Conservation (phyloP, 2,329 filamentous ascomycete genomes). For the Pyrenochaeta sp. region DNA sequence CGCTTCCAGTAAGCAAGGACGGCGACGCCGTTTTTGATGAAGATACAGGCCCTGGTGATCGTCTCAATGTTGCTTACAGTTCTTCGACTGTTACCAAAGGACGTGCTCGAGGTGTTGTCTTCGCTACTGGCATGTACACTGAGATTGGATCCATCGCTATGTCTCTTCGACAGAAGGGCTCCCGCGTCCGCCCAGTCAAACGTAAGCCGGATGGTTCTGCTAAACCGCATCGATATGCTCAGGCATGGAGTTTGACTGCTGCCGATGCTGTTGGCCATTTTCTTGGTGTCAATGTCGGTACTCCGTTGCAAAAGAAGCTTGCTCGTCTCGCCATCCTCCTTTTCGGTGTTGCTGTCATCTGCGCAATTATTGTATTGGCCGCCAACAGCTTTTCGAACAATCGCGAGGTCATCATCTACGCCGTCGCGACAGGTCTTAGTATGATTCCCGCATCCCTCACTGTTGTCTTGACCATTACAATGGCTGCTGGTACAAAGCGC, state of each 20-base stretch:
- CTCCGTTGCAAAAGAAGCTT: slow-evolving; percentile 49
- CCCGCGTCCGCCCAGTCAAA: slow-evolving; percentile 50
- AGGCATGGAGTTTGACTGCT: slow-evolving; percentile 61
- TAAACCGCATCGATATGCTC: slow-evolving; percentile 49
- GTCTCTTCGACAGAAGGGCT: slow-evolving; percentile 64
- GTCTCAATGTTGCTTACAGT: slow-evolving; percentile 74
- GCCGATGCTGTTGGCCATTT: slow-evolving; percentile 45
- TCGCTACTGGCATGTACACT: slow-evolving; percentile 73
- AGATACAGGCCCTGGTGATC: slow-evolving; percentile 70
- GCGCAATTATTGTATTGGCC: slow-evolving; percentile 47
- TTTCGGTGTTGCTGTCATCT: slow-evolving; percentile 41
- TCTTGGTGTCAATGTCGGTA: slow-evolving; percentile 52
- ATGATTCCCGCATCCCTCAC: slow-evolving; percentile 49
- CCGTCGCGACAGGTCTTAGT: slow-evolving; percentile 45
- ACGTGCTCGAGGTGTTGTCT: slow-evolving; percentile 72
- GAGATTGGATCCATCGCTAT: slow-evolving; percentile 77
- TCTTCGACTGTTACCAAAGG: slow-evolving; percentile 75
- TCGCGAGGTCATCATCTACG: slow-evolving; percentile 49
- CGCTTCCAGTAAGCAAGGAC: slow-evolving; percentile 70
- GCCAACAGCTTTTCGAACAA: slow-evolving; percentile 48
- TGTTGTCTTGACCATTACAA: slow-evolving; percentile 49
- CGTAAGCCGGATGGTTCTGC: slow-evolving; percentile 46
- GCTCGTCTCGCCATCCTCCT: slow-evolving; percentile 44
- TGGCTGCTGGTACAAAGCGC: slow-evolving; percentile 48
- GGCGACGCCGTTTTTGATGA: slow-evolving; percentile 61